Evolutionary conservation across 148 eudicot species (phyloP).

Genomic region (Fallopia convolvulus): DNA sequence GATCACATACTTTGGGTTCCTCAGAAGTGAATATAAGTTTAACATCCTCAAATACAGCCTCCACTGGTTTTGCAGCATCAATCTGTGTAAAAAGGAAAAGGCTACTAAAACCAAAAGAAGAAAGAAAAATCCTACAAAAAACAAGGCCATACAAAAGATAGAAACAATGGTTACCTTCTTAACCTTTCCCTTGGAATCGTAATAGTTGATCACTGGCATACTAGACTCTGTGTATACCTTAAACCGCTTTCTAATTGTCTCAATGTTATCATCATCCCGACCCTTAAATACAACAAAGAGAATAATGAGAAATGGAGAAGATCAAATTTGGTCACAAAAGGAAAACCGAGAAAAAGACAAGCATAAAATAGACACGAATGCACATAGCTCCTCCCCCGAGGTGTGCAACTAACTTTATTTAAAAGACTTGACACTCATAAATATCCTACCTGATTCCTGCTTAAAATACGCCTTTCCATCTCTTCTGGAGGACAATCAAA

Average conservation of each 20-base stretch:
- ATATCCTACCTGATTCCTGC: constrained; percentile 14
- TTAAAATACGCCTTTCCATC: constrained; percentile 20
- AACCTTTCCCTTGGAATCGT: constrained; percentile 51
- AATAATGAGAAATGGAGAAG: constrained; percentile 1
- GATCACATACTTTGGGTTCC: neutral
- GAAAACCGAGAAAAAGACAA: neutral
- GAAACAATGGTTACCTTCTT: constrained; percentile 37
- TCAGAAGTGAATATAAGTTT: constrained; percentile 28
- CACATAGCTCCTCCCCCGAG: neutral
- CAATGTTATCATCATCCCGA: constrained; percentile 62
- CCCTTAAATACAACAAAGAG: constrained; percentile 26
- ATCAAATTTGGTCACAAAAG: neutral
- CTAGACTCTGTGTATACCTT: constrained; percentile 60
- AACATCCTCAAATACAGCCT: constrained; percentile 50
- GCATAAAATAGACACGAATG: neutral
- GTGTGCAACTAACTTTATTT: neutral
- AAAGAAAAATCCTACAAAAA: neutral
- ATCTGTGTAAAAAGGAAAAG: constrained; percentile 24
- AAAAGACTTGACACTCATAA: neutral
- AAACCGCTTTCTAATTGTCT: constrained; percentile 54
- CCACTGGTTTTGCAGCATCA: constrained; percentile 51
- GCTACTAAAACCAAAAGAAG: neutral
- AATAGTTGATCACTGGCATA: constrained; percentile 61
- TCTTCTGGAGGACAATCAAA: constrained; percentile 19
- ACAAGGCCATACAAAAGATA: neutral